Evolutionary conservation across 2,329 filamentous ascomycete species (phyloP).

Genomic region (Fusarium sp.): DNA sequence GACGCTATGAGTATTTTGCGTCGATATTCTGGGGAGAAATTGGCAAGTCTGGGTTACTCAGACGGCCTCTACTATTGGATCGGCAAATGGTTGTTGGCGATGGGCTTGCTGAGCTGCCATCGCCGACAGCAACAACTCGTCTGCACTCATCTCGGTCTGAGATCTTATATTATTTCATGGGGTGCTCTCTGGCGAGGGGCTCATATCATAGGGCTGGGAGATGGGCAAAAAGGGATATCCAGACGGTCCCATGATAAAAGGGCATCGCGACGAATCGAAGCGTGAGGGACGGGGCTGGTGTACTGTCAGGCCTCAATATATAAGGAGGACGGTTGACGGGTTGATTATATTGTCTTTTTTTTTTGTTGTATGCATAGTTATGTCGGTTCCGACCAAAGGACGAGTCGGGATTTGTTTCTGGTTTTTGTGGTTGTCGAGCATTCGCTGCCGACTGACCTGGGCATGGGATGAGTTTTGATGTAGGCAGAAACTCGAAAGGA

Average conservation of each 20-base stretch:
- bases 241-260: constrained; percentile 4
- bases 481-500: constrained; percentile 26
- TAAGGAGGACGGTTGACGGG: constrained; percentile 17
- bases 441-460: constrained; percentile 12
- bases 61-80: constrained; percentile 11
- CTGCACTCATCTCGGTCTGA: neutral
- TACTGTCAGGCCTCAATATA: constrained; percentile 18
- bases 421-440: constrained; percentile 21
- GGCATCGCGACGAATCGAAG: constrained; percentile 4
- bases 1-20: constrained; percentile 48
- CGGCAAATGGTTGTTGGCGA: constrained; percentile 5
- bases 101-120: constrained; percentile 28
- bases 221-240: constrained; percentile 23
- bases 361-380: constrained; percentile 31
- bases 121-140: neutral
- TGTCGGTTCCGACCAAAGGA: constrained; percentile 23
- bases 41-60: constrained; percentile 7
- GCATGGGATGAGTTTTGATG: constrained; percentile 25
- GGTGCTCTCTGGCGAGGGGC: neutral
- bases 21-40: constrained; percentile 34
- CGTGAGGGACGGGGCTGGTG: constrained; percentile 8
- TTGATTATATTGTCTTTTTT: constrained; percentile 20
- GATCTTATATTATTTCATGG: constrained; percentile 19
- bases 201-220: constrained; percentile 17
- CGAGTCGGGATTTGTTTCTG: constrained; percentile 18